Evolutionary conservation across 108 stramenopile genomes (phyloP).

Genomic region (Aurantiochytrium sp.): DNA sequence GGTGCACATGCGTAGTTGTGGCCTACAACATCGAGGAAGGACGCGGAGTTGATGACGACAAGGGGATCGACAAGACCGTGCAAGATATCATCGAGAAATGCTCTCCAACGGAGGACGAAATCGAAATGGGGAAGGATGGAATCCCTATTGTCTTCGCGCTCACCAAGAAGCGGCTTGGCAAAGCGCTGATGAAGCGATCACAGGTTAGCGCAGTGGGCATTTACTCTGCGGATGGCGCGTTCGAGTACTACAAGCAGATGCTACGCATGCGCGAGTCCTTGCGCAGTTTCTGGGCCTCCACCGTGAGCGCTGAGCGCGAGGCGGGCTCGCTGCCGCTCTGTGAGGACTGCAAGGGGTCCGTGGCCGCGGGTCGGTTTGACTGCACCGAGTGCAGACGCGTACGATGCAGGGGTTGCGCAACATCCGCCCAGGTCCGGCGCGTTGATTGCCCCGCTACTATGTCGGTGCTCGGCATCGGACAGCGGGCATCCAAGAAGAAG

Average conservation of each 20-base stretch:
- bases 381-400: not conserved
- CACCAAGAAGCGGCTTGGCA: constrained; percentile 73
- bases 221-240: constrained; percentile 83
- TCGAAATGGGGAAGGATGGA: constrained; percentile 65
- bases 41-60: constrained; percentile 4
- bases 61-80: not conserved
- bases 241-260: constrained; percentile 78
- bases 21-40: constrained; percentile 83
- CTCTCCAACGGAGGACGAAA: constrained; percentile 72
- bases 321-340: not conserved
- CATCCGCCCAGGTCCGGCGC: not conserved
- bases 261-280: not conserved
- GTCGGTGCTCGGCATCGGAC: not conserved
- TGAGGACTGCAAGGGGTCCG: not conserved
- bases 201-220: constrained; percentile 81
- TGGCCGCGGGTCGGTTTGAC: not conserved
- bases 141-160: constrained; percentile 79
- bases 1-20: constrained; percentile 79
- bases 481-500: not conserved
- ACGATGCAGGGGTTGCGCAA: not conserved
- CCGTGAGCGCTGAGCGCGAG: not conserved
- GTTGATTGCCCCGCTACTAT: not conserved
- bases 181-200: constrained; percentile 77
- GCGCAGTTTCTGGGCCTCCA: not conserved
- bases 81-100: constrained; percentile 31